phyloP scores from a whole-genome alignment of 148 eudicot genomes.

The Spergularia bocconei region DNA sequence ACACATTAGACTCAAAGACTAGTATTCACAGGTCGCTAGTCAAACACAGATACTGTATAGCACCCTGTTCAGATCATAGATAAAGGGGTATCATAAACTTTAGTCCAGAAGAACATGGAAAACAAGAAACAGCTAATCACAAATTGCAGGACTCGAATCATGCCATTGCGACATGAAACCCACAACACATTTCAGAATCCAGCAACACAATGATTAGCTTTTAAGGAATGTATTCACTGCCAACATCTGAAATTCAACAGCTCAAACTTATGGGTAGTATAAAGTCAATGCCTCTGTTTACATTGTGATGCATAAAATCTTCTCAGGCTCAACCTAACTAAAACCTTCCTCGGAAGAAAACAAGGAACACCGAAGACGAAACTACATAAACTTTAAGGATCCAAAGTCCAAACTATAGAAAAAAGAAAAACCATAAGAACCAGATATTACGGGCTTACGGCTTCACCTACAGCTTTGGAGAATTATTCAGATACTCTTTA shows the following conservation, averaged over 20 bases:
- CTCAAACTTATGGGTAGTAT: background rate
- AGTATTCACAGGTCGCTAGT: too few relatives aligned
- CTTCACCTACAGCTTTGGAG: constrained; percentile 34
- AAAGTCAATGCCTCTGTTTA: background rate
- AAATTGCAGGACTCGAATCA: background rate
- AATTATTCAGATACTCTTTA: constrained; percentile 49
- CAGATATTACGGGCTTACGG: background rate
- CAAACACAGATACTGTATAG: too few relatives aligned
- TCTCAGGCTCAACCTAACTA: background rate
- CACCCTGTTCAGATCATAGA: too few relatives aligned
- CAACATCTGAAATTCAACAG: background rate
- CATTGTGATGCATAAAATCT: background rate
- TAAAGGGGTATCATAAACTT: too few relatives aligned
- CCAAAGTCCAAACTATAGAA: background rate
- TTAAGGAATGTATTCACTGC: background rate
- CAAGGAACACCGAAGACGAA: background rate
- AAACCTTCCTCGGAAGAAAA: background rate
- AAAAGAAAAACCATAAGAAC: background rate
- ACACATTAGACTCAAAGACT: too few relatives aligned
- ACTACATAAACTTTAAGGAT: background rate
- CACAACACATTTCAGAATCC: background rate
- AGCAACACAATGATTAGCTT: background rate
- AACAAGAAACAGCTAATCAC: background rate
- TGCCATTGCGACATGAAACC: background rate
- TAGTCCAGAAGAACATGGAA: too few relatives aligned